These are phyloP conservation scores for Globisporangium irregulare DNA, from an alignment of 352 stramenopile species.

Conservation along the genomic window DNA sequence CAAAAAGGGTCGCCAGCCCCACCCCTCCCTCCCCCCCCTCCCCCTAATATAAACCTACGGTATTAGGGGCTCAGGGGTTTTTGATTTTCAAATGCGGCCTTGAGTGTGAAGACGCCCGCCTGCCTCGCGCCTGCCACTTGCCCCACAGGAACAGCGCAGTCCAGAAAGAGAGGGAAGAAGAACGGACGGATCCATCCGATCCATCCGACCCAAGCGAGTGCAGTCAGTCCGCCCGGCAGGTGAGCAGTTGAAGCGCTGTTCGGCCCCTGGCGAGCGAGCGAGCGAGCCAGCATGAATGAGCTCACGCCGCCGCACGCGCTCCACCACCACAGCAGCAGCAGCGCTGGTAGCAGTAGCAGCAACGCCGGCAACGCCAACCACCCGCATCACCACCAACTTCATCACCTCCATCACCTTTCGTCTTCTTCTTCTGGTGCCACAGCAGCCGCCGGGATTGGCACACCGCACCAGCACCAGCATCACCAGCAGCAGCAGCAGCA, in stretches of 20 bases:
- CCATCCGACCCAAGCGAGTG: not conserved
- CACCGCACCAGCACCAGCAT: constrained; percentile 3
- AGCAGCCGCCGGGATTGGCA: not conserved
- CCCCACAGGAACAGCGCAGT: not conserved
- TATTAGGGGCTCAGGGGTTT: constrained; percentile 6
- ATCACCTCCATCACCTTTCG: not conserved
- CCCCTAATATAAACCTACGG: constrained; percentile 5
- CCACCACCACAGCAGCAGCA: constrained; percentile 19
- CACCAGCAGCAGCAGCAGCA: constrained; percentile 1
- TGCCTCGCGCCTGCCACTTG: not conserved
- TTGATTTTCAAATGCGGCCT: constrained; percentile 36
- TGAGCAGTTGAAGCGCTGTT: not conserved
- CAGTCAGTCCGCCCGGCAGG: not conserved
- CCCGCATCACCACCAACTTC: constrained; percentile 1
- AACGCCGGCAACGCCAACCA: not conserved
- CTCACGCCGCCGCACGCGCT: constrained; percentile 14
- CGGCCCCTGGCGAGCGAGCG: not conserved
- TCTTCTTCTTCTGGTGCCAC: not conserved
- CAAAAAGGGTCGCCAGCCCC: not conserved
- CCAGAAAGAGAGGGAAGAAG: constrained; percentile 14
- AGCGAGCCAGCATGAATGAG: constrained; percentile 16
- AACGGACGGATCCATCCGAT: constrained; percentile 14
- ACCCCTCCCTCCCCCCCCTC: not conserved
- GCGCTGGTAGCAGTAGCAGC: constrained; percentile 10
- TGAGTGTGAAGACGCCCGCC: constrained; percentile 10